Conservation (phyloP, 192 early-diverging fungal species). For the Spinellus fusiger region DNA sequence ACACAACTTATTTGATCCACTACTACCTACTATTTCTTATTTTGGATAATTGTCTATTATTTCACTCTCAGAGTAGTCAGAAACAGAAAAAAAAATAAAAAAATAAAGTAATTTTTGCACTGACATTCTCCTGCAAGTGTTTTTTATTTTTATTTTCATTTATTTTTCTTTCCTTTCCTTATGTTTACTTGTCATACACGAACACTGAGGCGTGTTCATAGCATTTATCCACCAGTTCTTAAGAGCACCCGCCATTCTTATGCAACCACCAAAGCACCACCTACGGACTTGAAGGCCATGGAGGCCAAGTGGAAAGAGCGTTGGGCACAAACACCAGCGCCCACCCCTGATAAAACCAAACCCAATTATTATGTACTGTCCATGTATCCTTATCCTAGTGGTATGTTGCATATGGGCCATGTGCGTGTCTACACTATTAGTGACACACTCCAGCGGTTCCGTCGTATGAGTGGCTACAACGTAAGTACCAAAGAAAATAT, state of each 20-base stretch:
- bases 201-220: background rate
- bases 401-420: conserved; percentile 92
- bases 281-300: conserved; percentile 45
- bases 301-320: conserved; percentile 61
- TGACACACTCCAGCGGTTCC: conserved; percentile 77
- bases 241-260: background rate
- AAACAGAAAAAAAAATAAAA: too few species aligned
- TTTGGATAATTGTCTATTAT: too few species aligned
- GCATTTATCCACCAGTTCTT: background rate
- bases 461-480: conserved; percentile 64
- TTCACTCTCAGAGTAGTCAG: too few species aligned
- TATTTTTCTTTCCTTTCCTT: background rate
- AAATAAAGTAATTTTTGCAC: background rate
- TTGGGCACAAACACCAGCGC: conserved; percentile 33
- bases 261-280: background rate
- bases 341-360: conserved; percentile 14
- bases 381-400: conserved; percentile 97
- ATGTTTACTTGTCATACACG: background rate
- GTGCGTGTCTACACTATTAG: conserved; percentile 94
- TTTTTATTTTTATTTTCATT: background rate
- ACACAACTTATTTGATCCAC: too few species aligned
- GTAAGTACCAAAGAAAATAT: conserved; percentile 34
- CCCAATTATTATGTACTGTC: conserved; percentile 74
- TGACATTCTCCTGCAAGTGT: background rate
- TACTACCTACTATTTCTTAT: too few species aligned